Conservation (phyloP, 192 early-diverging fungal genomes). For the Backusella australiensis region DNA sequence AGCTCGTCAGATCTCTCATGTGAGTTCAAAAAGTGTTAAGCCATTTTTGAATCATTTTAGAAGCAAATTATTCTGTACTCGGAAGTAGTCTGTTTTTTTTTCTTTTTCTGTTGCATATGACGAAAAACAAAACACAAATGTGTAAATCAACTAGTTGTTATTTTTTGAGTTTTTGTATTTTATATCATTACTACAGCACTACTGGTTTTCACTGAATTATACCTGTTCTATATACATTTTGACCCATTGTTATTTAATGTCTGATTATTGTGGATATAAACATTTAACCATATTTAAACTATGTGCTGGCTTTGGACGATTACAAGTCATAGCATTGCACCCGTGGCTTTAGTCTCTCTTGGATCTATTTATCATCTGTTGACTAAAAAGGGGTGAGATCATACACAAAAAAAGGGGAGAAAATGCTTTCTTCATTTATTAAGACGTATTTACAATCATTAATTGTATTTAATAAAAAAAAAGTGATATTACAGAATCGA, state of each 20-base stretch:
- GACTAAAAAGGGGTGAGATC: neutral
- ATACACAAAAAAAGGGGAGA: neutral
- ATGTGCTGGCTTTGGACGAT: neutral
- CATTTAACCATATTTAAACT: neutral
- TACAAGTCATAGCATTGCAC: neutral
- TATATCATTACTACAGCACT: neutral
- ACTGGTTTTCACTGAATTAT: neutral
- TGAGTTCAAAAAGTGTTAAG: neutral
- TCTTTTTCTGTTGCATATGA: neutral
- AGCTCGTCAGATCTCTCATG: slow-evolving; percentile 7
- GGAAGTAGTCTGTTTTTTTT: neutral
- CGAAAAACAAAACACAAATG: neutral
- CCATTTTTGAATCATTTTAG: neutral
- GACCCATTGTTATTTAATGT: neutral
- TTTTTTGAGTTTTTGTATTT: neutral
- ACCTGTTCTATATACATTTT: neutral
- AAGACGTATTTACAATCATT: no score
- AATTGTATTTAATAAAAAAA: neutral
- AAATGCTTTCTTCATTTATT: neutral
- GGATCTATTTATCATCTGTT: neutral
- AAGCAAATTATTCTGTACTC: slow-evolving; percentile 1
- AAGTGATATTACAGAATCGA: neutral
- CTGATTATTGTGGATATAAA: neutral
- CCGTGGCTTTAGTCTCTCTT: neutral
- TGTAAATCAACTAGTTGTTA: neutral